Percentiles rank a stretch among this genome's conserved stretches.
phyloP scores from a whole-genome alignment of 1,284 basidiomycete species.

The Rhodofomes roseus region DNA sequence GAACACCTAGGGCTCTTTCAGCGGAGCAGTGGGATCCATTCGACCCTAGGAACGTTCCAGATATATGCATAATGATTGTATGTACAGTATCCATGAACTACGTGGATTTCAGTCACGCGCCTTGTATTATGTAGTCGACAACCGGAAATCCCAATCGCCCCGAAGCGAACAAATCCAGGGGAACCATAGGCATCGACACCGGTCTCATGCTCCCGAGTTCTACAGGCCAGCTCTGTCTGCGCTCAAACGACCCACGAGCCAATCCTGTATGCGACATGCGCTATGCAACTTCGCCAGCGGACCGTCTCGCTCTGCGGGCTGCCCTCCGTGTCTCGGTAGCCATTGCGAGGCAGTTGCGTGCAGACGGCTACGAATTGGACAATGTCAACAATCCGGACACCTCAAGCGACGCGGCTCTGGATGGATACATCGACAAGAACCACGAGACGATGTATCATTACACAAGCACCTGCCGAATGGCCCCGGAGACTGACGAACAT shows the following conservation, averaged over 20 bases:
- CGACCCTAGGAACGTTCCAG: slow-evolving; percentile 18
- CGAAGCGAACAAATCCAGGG: background rate
- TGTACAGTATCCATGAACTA: background rate
- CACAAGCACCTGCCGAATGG: slow-evolving; percentile 36
- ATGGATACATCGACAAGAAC: slow-evolving; percentile 20
- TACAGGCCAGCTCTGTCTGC: slow-evolving; percentile 28
- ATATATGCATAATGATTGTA: slow-evolving; percentile 33
- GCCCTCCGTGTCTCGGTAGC: slow-evolving; percentile 18
- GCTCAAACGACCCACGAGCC: slow-evolving; percentile 29
- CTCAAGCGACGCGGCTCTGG: slow-evolving; percentile 22
- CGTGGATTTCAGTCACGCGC: background rate
- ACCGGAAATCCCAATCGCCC: slow-evolving; percentile 12
- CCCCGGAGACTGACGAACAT: slow-evolving; percentile 22
- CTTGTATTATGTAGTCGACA: background rate
- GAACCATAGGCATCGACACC: slow-evolving; percentile 22
- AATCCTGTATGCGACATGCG: background rate
- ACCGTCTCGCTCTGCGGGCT: slow-evolving; percentile 19
- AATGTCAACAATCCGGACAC: slow-evolving; percentile 25
- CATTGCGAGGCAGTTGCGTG: slow-evolving; percentile 25
- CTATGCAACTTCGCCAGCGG: slow-evolving; percentile 3
- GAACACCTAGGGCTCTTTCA: slow-evolving; percentile 13
- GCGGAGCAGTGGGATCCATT: slow-evolving; percentile 10
- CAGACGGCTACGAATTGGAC: slow-evolving; percentile 29
- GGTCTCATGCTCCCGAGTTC: slow-evolving; percentile 35
- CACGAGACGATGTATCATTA: slow-evolving; percentile 33